A percentile compares a stretch with the other conserved stretches of the same genome.
These are phyloP conservation scores for Candida sanyaensis DNA, from an alignment of 1,139 yeast species.

Conservation along the genomic window DNA sequence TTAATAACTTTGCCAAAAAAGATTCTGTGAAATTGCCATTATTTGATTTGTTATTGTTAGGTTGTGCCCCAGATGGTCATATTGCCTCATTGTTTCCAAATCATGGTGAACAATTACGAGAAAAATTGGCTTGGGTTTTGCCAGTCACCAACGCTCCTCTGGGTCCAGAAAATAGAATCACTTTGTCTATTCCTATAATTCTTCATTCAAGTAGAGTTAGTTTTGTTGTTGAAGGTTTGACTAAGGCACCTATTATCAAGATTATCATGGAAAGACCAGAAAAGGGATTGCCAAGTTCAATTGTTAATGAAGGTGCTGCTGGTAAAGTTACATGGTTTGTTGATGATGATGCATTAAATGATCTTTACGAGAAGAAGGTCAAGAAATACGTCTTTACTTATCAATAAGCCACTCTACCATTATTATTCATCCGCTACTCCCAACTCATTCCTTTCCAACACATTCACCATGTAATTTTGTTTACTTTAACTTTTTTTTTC, in stretches of 20 bases:
- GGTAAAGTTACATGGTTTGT: slow-evolving; percentile 98
- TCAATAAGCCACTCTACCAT: too few species aligned
- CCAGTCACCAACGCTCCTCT: slow-evolving; percentile 92
- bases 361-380: slow-evolving; percentile 71
- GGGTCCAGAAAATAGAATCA: slow-evolving; percentile 85
- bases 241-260: slow-evolving; percentile 91
- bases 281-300: slow-evolving; percentile 90
- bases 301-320: slow-evolving; percentile 94
- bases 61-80: slow-evolving; percentile 99
- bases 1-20: slow-evolving; percentile 91
- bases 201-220: slow-evolving; percentile 92
- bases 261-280: slow-evolving; percentile 97
- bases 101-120: slow-evolving; percentile 81
- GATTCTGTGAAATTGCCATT: slow-evolving; percentile 94
- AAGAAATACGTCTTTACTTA: slow-evolving; percentile 51
- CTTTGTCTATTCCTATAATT: slow-evolving; percentile 91
- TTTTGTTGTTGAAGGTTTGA: slow-evolving; percentile 93
- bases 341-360: slow-evolving; percentile 91
- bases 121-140: slow-evolving; percentile 93
- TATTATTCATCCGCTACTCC: too few species aligned
- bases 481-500: neutral
- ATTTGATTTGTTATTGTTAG: slow-evolving; percentile 86
- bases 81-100: slow-evolving; percentile 94
- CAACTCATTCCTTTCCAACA: too few species aligned
- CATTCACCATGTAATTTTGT: neutral